Percentiles rank a stretch among this genome's conserved stretches.
Evolutionary conservation across 176 grass and related monocot genomes (phyloP).

Genomic region (Eremochloa ophiuroides): DNA sequence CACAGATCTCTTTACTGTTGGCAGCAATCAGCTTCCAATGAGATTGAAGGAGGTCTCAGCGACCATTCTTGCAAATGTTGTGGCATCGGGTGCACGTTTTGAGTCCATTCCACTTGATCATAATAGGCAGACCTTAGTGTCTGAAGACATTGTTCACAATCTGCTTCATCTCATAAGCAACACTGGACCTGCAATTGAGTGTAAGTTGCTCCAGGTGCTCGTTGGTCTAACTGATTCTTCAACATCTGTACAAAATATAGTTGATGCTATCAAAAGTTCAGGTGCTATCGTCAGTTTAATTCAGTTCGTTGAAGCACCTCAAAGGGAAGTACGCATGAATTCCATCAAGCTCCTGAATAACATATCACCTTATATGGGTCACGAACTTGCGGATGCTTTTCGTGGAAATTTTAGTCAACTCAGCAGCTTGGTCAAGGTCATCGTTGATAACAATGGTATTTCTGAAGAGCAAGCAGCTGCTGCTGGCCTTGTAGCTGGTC

Average conservation of each 20-base stretch:
- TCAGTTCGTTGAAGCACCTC: constrained; percentile 97
- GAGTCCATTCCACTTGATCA: constrained; percentile 71
- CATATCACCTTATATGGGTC: constrained; percentile 79
- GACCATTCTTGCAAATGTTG: constrained; percentile 86
- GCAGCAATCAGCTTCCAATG: constrained; percentile 83
- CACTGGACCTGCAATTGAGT: constrained; percentile 96
- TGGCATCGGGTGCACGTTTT: constrained; percentile 75
- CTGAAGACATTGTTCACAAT: constrained; percentile 97
- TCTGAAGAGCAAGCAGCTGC: constrained; percentile 94
- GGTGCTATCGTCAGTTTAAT: constrained; percentile 92
- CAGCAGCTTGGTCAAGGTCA: constrained; percentile 72
- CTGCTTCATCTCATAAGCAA: constrained; percentile 98
- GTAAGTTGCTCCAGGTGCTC: constrained; percentile 94
- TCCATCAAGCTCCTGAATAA: constrained; percentile 83
- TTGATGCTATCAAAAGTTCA: constrained; percentile 88
- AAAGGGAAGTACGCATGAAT: constrained; percentile 85
- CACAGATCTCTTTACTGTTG: constrained; percentile 89
- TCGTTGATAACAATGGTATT: constrained; percentile 80
- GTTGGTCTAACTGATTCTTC: constrained; percentile 86
- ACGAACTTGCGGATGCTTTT: constrained; percentile 86
- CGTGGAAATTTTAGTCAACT: constrained; percentile 75
- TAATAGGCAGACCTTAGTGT: constrained; percentile 68
- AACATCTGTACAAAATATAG: constrained; percentile 67
- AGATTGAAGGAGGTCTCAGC: constrained; percentile 88
- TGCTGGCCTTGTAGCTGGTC: constrained; percentile 72